Base-by-base conservation (phyloP, 2,329 filamentous ascomycete species). In the Neonectria ditissima region DNA sequence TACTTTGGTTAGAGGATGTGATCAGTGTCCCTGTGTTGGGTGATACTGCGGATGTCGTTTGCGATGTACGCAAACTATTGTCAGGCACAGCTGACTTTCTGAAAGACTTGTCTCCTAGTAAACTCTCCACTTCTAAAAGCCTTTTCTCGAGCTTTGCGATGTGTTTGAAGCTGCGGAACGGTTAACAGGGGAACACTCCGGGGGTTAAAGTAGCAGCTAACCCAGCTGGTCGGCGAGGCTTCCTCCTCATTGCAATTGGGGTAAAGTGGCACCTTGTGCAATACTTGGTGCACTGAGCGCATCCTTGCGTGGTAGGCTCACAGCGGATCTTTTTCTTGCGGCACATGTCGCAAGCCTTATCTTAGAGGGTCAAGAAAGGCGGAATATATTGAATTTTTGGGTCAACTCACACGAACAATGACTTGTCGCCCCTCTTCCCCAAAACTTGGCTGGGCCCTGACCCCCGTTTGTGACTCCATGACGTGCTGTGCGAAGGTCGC, bases 301-400 rank as follows among this genome's bases (percentile, higher is more conserved):
- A 76, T n/a, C 62, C 62, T 22, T 70, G 59, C 13, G 37, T 45
- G 8, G 66, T 72, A 10, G 70, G 63, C 44, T 73, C 66, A 55
- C 75, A 76, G 11, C 73, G 69, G 30, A 73, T 76, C 65, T 76
- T 76, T 55, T 76, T 76, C 62, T 71, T 74, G 5, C 74, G 66
- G 52, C 74, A 76, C 63, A 66, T 65, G 55, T 76, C 74, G 59
- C 74, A 75, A 2, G 70, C 70, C 68, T 73, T 53, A 26, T n/a
- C 34, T 22, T 30, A 14, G n/a, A 54, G 34, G 30, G 37, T n/a
- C 13, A 41, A 24, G 4, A 45, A 22, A 45, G 43, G 43, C 43
- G 43, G 43, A 10, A 45, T 26, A 22, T 22, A 45, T 45, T 45
- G 24, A 26, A n/a, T 45, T 45, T 45, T 26, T 11, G 11, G 43